Evolutionary conservation across 176 grass and related monocot species (phyloP).

Genomic region (Oryza meridionalis): DNA sequence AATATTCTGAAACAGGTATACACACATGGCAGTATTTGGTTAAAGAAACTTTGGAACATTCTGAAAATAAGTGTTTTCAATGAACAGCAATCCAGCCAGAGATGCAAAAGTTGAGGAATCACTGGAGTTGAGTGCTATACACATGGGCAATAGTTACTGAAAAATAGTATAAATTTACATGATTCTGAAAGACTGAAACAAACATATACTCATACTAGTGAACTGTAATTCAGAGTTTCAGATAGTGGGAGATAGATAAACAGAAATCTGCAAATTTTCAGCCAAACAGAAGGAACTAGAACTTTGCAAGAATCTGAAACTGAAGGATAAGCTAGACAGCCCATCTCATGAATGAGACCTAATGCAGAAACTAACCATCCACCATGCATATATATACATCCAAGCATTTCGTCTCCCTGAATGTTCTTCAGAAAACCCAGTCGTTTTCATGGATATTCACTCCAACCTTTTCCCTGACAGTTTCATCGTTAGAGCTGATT

Average conservation of each 20-base stretch:
- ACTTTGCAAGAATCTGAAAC: not conserved
- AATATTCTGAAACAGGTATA: not conserved
- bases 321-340: not conserved
- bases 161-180: not conserved
- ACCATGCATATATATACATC: not conserved
- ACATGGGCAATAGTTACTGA: not conserved
- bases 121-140: not conserved
- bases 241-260: not conserved
- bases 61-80: not conserved
- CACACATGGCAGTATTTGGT: not conserved
- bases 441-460: slow-evolving; percentile 21
- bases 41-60: not conserved
- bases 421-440: not conserved
- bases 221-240: not conserved
- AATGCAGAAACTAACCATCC: not conserved
- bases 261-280: not conserved
- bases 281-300: not conserved
- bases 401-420: not conserved
- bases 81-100: not conserved
- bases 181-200: not conserved
- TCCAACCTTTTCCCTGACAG: not conserved
- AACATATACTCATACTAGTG: not conserved
- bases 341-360: not conserved
- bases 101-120: not conserved
- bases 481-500: not conserved